Evolutionary conservation across 164 flowering plant species (phyloP).

Genomic region (Cinnamomum micranthum): DNA sequence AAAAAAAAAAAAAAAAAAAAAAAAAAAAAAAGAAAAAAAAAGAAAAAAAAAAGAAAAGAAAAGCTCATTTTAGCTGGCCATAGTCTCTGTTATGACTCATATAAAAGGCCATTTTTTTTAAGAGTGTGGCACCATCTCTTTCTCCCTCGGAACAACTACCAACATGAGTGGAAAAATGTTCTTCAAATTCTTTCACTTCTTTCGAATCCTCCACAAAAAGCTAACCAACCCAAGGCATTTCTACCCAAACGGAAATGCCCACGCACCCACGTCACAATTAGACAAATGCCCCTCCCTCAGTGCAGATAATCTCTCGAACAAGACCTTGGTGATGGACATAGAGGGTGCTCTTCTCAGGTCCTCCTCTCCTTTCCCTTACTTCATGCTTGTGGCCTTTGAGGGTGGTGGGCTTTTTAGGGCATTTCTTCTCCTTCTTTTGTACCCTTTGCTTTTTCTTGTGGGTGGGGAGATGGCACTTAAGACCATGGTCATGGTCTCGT

Average conservation of each 20-base stretch:
- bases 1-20: too few species aligned
- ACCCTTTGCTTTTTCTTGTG: conserved; percentile 40
- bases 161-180: conserved; percentile 7
- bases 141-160: not conserved
- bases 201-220: conserved; percentile 15
- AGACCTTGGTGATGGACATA: conserved; percentile 43
- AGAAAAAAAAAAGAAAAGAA: too few species aligned
- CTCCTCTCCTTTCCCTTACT: conserved; percentile 55
- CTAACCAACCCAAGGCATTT: conserved; percentile 15
- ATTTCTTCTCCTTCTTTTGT: conserved; percentile 34
- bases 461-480: conserved; percentile 27
- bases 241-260: not conserved
- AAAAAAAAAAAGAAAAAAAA: too few species aligned
- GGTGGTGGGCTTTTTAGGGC: conserved; percentile 53
- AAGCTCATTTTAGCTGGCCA: not conserved
- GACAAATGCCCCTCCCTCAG: conserved; percentile 20
- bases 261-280: conserved; percentile 5
- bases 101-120: not conserved
- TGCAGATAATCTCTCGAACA: conserved; percentile 18
- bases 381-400: conserved; percentile 57
- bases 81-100: not conserved
- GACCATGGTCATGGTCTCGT: conserved; percentile 51
- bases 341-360: conserved; percentile 56
- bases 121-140: not conserved
- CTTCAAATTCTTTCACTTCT: conserved; percentile 12